Conservation (phyloP, 2,329 filamentous ascomycete species). For the Fonsecaea pedrosoi region DNA sequence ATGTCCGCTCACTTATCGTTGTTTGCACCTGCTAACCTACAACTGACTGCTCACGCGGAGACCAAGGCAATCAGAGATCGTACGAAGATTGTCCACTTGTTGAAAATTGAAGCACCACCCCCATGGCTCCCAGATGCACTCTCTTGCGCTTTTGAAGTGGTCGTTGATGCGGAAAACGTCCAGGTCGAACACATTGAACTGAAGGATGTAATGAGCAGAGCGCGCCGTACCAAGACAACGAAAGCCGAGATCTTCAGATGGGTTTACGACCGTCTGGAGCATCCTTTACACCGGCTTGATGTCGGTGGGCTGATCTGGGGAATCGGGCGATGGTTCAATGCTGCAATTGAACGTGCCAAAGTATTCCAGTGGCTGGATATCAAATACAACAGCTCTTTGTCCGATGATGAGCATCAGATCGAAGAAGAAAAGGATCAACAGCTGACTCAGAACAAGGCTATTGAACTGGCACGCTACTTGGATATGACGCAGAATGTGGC, state of each 20-base stretch:
- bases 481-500: conserved; percentile 23
- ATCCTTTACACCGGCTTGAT: conserved; percentile 34
- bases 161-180: conserved; percentile 29
- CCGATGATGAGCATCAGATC: not conserved
- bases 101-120: conserved; percentile 32
- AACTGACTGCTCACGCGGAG: conserved; percentile 28
- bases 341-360: conserved; percentile 36
- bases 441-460: conserved; percentile 18
- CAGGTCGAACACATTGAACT: conserved; percentile 26
- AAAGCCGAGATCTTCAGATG: conserved; percentile 33
- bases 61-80: conserved; percentile 19
- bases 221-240: conserved; percentile 3
- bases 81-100: conserved; percentile 30
- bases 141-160: conserved; percentile 30
- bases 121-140: conserved; percentile 36
- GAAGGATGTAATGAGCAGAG: conserved; percentile 15
- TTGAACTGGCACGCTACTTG: conserved; percentile 32
- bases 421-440: conserved; percentile 6
- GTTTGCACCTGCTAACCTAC: conserved; percentile 38
- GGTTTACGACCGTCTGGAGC: conserved; percentile 31
- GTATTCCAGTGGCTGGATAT: conserved; percentile 30
- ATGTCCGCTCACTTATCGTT: conserved; percentile 31
- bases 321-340: conserved; percentile 38
- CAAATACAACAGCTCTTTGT: conserved; percentile 16
- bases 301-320: conserved; percentile 37